phyloP scores from a whole-genome alignment of 768 basidiomycete species.

The Gymnopilus junonius region DNA sequence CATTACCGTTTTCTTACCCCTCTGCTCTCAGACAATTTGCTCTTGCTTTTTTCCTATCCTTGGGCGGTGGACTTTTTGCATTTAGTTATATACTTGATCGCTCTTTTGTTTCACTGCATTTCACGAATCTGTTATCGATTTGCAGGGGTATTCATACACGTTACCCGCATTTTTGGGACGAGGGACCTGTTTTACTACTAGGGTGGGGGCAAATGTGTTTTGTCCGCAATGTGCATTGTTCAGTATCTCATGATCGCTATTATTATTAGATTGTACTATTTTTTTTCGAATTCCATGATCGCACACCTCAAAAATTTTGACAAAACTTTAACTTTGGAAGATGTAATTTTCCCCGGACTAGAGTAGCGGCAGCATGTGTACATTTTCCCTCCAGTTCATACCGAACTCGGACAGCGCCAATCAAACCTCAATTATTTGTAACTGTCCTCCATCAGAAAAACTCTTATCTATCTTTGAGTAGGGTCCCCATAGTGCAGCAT shows the following conservation, averaged over 20 bases:
- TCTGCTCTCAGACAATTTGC: neutral
- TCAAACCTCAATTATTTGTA: too few relatives aligned
- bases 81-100: conserved; percentile 4
- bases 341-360: neutral
- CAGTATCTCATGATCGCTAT: neutral
- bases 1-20: neutral
- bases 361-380: neutral
- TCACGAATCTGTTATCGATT: neutral
- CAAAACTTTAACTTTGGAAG: conserved; percentile 1
- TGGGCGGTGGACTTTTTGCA: conserved; percentile 24
- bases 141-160: conserved; percentile 13
- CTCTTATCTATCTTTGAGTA: too few relatives aligned
- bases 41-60: conserved; percentile 10
- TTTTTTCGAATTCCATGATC: neutral
- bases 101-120: neutral
- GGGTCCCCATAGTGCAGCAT: too few relatives aligned
- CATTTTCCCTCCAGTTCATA: too few relatives aligned
- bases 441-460: too few relatives aligned
- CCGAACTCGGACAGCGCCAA: too few relatives aligned
- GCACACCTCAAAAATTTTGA: neutral
- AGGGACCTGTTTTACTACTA: neutral
- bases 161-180: neutral
- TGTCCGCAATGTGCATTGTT: neutral
- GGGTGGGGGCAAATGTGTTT: neutral
- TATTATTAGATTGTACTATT: conserved; percentile 9